Evolutionary conservation across 768 basidiomycete genomes (phyloP).

Genomic region (Gloeostereum incarnatum): DNA sequence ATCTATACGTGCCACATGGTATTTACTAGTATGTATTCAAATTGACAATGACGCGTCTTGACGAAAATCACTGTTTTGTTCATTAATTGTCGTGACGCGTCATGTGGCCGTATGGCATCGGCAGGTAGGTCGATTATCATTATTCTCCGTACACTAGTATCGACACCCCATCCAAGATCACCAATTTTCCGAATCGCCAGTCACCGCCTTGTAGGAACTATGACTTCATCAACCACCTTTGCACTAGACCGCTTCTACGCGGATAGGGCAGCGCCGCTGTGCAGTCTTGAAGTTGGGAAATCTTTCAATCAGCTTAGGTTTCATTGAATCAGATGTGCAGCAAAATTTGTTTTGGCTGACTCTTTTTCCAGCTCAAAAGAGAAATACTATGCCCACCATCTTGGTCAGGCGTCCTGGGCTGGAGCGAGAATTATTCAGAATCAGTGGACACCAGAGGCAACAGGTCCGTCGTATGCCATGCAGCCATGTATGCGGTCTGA

Average conservation of each 20-base stretch:
- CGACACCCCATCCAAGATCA: too few relatives aligned
- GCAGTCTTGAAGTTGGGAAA: constrained; percentile 57
- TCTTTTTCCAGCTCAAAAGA: constrained; percentile 45
- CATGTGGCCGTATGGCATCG: too few relatives aligned
- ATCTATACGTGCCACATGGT: too few relatives aligned
- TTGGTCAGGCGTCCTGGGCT: constrained; percentile 72
- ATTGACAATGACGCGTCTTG: too few relatives aligned
- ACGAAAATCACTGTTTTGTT: too few relatives aligned
- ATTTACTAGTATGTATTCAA: too few relatives aligned
- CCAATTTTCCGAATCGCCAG: too few relatives aligned
- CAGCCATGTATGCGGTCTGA: background rate
- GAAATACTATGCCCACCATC: constrained; percentile 70
- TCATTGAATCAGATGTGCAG: constrained; percentile 3
- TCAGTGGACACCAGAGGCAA: constrained; percentile 73
- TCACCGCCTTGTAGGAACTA: too few relatives aligned
- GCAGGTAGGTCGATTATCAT: too few relatives aligned
- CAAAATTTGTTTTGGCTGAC: constrained; percentile 1
- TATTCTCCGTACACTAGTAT: too few relatives aligned
- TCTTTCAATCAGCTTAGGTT: constrained; percentile 67
- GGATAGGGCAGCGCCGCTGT: constrained; percentile 69
- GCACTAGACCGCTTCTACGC: constrained; percentile 74
- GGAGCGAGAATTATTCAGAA: constrained; percentile 78
- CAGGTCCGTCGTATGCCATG: constrained; percentile 4
- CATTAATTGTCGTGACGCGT: too few relatives aligned
- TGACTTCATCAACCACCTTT: too few relatives aligned